Conservation (phyloP, 2,329 filamentous ascomycete genomes). For the Lecanosticta acicola region DNA sequence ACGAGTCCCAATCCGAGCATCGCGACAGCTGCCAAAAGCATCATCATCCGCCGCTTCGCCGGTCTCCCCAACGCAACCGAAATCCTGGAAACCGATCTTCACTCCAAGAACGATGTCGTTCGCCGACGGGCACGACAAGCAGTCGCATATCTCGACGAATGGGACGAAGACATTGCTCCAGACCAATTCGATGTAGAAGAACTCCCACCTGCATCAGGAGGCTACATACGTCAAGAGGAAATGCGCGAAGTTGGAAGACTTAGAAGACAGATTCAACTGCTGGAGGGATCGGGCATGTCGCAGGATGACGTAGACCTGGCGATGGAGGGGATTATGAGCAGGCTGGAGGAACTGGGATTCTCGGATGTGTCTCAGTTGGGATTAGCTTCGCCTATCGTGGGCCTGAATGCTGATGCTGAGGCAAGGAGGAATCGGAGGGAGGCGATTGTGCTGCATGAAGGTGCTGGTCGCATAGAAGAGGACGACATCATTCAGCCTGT, state of each 20-base stretch:
- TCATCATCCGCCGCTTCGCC: conserved; percentile 20
- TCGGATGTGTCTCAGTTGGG: conserved; percentile 13
- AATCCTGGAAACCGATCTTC: conserved; percentile 15
- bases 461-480: conserved; percentile 40
- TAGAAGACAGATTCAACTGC: neutral
- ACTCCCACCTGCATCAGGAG: conserved; percentile 3
- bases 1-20: conserved; percentile 41
- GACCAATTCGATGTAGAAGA: neutral
- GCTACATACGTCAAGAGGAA: too few species aligned
- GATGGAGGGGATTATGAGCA: conserved; percentile 4
- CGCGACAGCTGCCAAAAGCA: conserved; percentile 32
- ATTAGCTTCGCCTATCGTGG: neutral
- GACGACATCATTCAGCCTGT: neutral
- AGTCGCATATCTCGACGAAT: conserved; percentile 20
- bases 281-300: conserved; percentile 9
- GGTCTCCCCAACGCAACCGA: conserved; percentile 12
- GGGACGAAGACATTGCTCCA: conserved; percentile 21
- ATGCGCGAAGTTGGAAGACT: too few species aligned
- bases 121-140: conserved; percentile 15
- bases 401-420: conserved; percentile 35
- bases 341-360: conserved; percentile 10
- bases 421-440: conserved; percentile 66
- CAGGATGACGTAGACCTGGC: conserved; percentile 4
- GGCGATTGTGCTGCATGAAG: conserved; percentile 79
- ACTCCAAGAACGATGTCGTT: conserved; percentile 11